A percentile compares a stretch with the other conserved stretches of the same genome.
Evolutionary conservation across 2,329 filamentous ascomycete species (phyloP).

Genomic region (Claviceps quebecensis): DNA sequence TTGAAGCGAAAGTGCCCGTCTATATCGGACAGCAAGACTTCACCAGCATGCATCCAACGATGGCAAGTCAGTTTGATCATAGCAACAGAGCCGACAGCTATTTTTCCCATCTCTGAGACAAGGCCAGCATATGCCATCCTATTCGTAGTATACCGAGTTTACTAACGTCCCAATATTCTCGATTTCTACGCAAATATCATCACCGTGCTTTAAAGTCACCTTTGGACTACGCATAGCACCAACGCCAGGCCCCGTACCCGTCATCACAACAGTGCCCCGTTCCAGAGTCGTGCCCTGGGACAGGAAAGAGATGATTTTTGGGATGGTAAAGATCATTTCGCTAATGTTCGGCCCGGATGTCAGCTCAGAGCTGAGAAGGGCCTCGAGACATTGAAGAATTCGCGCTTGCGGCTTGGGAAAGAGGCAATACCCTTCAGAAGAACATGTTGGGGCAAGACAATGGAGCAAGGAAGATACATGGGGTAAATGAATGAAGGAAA

Average conservation of each 20-base stretch:
- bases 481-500: background rate
- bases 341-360: background rate
- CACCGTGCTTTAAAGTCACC: slow-evolving; percentile 21
- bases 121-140: background rate
- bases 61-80: too few species aligned
- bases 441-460: too few species aligned
- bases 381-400: too few species aligned
- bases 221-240: slow-evolving; percentile 26
- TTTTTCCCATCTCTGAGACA: too few species aligned
- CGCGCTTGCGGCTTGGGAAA: too few species aligned
- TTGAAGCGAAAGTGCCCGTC: too few species aligned
- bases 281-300: slow-evolving; percentile 45
- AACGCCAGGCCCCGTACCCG: slow-evolving; percentile 37
- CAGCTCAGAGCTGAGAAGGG: too few species aligned
- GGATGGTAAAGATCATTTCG: slow-evolving; percentile 44
- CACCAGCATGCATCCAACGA: too few species aligned
- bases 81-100: too few species aligned
- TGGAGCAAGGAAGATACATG: too few species aligned
- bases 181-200: slow-evolving; percentile 25
- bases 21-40: too few species aligned
- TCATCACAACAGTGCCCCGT: slow-evolving; percentile 48
- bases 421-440: too few species aligned
- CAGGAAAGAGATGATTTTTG: slow-evolving; percentile 40
- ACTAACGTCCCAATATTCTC: slow-evolving; percentile 22
- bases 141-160: slow-evolving; percentile 24